These are phyloP conservation scores for Elaeis oleifera DNA, from an alignment of 202 grass and related monocot genomes.

Conservation along the genomic window DNA sequence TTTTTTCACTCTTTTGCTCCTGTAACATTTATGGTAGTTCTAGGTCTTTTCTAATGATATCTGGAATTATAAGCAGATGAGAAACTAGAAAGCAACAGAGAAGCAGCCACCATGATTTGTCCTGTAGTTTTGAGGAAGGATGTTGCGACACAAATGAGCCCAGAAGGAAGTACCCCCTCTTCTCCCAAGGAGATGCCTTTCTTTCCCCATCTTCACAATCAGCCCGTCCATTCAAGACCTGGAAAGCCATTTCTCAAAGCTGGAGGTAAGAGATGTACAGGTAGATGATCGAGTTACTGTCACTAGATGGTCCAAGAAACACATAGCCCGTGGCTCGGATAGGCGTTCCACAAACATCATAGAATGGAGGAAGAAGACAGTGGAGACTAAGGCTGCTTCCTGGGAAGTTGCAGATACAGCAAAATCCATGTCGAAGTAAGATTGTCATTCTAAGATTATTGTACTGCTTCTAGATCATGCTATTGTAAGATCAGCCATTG, in stretches of 20 bases:
- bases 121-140: slow-evolving; percentile 63
- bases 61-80: slow-evolving; percentile 45
- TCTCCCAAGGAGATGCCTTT: slow-evolving; percentile 60
- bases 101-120: slow-evolving; percentile 41
- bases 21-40: not conserved
- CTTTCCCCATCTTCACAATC: slow-evolving; percentile 43
- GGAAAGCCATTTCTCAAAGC: slow-evolving; percentile 41
- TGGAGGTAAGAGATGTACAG: slow-evolving; percentile 86
- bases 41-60: not conserved
- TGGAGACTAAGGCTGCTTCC: slow-evolving; percentile 35
- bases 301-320: slow-evolving; percentile 90
- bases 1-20: not conserved
- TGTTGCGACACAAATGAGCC: slow-evolving; percentile 92
- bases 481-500: no score
- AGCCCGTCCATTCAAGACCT: slow-evolving; percentile 44
- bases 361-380: slow-evolving; percentile 12
- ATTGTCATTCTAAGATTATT: slow-evolving; percentile 28
- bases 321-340: slow-evolving; percentile 60
- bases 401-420: slow-evolving; percentile 81
- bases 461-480: not conserved
- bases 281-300: slow-evolving; percentile 89
- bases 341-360: slow-evolving; percentile 43
- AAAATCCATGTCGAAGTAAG: slow-evolving; percentile 69
- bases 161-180: slow-evolving; percentile 56
- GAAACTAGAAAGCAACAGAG: slow-evolving; percentile 33